phyloP scores from a whole-genome alignment of 176 grass and related monocot species.

The Aechmea fasciata region DNA sequence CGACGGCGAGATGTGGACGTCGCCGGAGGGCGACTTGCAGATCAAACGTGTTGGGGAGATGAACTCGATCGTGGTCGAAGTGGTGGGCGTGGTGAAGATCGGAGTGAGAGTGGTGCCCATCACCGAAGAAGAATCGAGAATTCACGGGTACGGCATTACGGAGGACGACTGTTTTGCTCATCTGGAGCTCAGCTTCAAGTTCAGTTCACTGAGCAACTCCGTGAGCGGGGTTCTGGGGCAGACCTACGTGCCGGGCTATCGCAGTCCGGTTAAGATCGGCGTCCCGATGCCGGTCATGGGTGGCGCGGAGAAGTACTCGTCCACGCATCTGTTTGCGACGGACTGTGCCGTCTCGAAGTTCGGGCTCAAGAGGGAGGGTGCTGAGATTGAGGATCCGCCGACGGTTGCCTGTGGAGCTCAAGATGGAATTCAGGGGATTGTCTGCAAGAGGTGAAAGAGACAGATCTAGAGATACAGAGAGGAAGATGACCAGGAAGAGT shows the following conservation, averaged over 20 bases:
- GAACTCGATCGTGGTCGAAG: neutral
- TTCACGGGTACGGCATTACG: neutral
- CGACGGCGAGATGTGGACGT: neutral
- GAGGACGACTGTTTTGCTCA: neutral
- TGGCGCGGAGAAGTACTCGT: slow-evolving; percentile 21
- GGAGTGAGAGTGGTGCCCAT: neutral
- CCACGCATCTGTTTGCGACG: slow-evolving; percentile 29
- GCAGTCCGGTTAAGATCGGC: slow-evolving; percentile 27
- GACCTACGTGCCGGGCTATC: slow-evolving; percentile 27
- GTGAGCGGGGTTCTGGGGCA: slow-evolving; percentile 31
- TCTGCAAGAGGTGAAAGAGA: slow-evolving; percentile 19
- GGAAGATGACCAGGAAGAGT: neutral
- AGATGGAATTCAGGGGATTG: slow-evolving; percentile 15
- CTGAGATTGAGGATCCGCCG: slow-evolving; percentile 14
- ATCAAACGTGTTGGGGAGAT: neutral
- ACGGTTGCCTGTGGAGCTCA: slow-evolving; percentile 20
- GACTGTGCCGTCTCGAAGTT: slow-evolving; percentile 29
- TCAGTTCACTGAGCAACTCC: slow-evolving; percentile 5
- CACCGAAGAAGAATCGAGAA: neutral
- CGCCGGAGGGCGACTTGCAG: neutral
- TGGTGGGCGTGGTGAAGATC: neutral
- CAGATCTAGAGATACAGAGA: neutral
- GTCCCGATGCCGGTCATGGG: slow-evolving; percentile 28
- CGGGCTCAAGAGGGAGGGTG: slow-evolving; percentile 10
- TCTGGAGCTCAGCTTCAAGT: neutral